phyloP scores from a whole-genome alignment of 805 yeast species.

The Jamesozyma spencerorum region DNA sequence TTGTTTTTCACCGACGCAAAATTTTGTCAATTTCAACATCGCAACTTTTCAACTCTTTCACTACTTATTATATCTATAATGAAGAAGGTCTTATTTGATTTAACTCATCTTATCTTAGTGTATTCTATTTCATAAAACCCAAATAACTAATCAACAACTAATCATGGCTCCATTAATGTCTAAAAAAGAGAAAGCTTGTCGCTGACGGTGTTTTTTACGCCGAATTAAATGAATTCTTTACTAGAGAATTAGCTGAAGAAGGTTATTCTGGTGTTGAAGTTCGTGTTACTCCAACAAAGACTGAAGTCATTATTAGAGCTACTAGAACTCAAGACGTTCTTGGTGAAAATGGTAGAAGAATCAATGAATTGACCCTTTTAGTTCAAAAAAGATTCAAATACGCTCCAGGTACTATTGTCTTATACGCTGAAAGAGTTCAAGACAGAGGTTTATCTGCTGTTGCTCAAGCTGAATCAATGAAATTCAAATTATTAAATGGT shows the following conservation, averaged over 20 bases:
- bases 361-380: conserved; percentile 95
- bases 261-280: conserved; percentile 99
- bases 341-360: conserved; percentile 99
- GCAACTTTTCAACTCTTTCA: too few species aligned
- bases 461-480: conserved; percentile 98
- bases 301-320: conserved; percentile 97
- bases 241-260: conserved; percentile 99
- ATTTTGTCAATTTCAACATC: too few species aligned
- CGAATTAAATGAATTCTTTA: conserved; percentile 99
- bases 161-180: conserved; percentile 55
- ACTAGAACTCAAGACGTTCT: conserved; percentile 97
- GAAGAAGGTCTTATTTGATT: too few species aligned
- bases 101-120: too few species aligned
- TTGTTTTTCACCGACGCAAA: neutral
- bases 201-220: conserved; percentile 99
- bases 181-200: conserved; percentile 97
- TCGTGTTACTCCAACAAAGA: conserved; percentile 95
- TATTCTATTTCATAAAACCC: neutral
- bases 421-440: conserved; percentile 98
- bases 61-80: too few species aligned
- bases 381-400: conserved; percentile 98
- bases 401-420: conserved; percentile 83
- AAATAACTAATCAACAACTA: conserved; percentile 9
- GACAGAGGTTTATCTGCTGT: conserved; percentile 99
- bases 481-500: conserved; percentile 96